Evolutionary conservation across 371 early-diverging fungal genomes (phyloP), one percentile per base, ranked within the genome.

Genomic region (Nematocida parisii): DNA sequence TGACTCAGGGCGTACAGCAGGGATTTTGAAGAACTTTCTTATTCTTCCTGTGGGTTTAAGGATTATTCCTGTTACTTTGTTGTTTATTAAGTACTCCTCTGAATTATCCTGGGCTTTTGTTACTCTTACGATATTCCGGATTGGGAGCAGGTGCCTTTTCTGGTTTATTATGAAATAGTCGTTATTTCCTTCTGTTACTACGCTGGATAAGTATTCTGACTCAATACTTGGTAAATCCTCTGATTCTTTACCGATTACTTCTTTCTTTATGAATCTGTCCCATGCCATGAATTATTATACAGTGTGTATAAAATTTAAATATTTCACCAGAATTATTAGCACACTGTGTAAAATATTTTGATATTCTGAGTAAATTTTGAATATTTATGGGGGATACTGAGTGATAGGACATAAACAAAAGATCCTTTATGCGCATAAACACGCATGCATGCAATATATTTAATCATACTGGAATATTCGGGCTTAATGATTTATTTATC

Each of bases 31-130:
- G 27, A 77, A 77, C 61, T 56, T 56, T n/a, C 33, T 7, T 20
- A 77, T 68, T 45, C 68, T 66, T 42, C 50, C 22, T 6, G 55
- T 13, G 33, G 15, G 42, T 13, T 77, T 77, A 4, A 57, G 39
- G 18, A 77, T 58, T 13, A 77, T 46, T 20, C 39, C 68, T 6
- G 71, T 46, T 11, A 20, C 24, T 15, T 42, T 42, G 54, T 77
- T 77, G 42, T 68, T 71, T 5, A 77, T 27, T 15, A 73, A 54
- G 42, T 73, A 58, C 47, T 73, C 73, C 24, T 60, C 50, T 20
- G 60, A 9, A 11, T 7, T 54, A 20, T 40, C 22, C 44, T 52
- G 62, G 22, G 73, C 18, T 47, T 57, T 7, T 7, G 61, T 50
- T n/a, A 71, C 57, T 39, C 66, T 57, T 13, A 33, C 4, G 1